Evolutionary conservation across 768 basidiomycete genomes (phyloP).

Genomic region (Sistotremastrum suecicum): DNA sequence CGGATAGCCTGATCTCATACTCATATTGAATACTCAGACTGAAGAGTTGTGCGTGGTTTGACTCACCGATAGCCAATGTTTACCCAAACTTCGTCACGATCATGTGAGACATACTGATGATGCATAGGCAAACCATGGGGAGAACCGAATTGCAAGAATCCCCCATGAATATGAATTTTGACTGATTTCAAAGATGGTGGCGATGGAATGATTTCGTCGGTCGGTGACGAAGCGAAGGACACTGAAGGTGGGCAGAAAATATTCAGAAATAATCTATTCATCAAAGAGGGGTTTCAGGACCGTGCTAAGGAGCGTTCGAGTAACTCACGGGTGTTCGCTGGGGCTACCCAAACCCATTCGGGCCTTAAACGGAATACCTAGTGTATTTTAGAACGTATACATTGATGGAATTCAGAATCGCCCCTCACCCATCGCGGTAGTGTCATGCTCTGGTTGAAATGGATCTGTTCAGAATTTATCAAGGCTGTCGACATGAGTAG

Average conservation of each 20-base stretch:
- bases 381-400: too few relatives aligned
- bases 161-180: constrained; percentile 66
- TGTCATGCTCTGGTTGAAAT: constrained; percentile 49
- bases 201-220: constrained; percentile 25
- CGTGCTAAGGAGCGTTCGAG: background rate
- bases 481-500: background rate
- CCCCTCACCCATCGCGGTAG: constrained; percentile 37
- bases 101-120: constrained; percentile 52
- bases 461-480: constrained; percentile 26
- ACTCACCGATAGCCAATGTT: constrained; percentile 53
- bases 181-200: constrained; percentile 22
- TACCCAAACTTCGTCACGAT: constrained; percentile 56
- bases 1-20: constrained; percentile 28
- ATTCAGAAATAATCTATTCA: constrained; percentile 45
- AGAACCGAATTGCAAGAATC: constrained; percentile 68
- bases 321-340: constrained; percentile 51
- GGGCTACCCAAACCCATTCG: constrained; percentile 55
- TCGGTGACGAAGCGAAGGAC: constrained; percentile 19
- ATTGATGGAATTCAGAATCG: background rate
- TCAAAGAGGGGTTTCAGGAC: background rate
- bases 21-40: too few relatives aligned
- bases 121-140: constrained; percentile 48
- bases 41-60: too few relatives aligned
- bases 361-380: constrained; percentile 36
- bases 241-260: constrained; percentile 46